Evolutionary conservation across 345 rosid genomes (phyloP).

Genomic region (Microcos paniculata): DNA sequence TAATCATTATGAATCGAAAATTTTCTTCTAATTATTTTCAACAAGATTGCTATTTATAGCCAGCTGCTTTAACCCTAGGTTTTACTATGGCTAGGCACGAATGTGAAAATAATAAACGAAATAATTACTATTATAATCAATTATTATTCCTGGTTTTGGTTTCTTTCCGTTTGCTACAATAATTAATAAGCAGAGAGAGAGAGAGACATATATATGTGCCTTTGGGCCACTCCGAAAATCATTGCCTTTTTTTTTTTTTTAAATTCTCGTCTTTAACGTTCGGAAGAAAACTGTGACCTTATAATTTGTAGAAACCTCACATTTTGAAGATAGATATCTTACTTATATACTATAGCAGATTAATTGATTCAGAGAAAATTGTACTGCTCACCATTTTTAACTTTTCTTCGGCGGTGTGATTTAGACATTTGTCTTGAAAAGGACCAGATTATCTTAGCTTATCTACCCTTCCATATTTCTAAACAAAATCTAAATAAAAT

Average conservation of each 20-base stretch:
- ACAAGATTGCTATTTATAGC: neutral
- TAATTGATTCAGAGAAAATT: neutral
- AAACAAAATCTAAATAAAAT: too few species aligned
- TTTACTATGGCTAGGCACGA: neutral
- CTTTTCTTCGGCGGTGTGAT: neutral
- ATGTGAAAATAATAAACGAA: neutral
- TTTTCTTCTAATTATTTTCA: neutral
- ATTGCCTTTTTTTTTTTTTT: neutral
- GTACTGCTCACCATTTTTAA: neutral
- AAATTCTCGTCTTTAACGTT: neutral
- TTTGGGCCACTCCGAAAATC: neutral
- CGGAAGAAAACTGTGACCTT: neutral
- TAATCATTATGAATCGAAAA: neutral
- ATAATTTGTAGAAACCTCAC: neutral
- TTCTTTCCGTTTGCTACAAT: neutral
- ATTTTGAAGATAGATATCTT: neutral
- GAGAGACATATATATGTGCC: neutral
- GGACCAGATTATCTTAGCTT: neutral
- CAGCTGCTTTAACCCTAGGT: too few species aligned
- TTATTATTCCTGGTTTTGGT: neutral
- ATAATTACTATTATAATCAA: neutral
- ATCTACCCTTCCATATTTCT: neutral
- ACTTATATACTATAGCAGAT: too few species aligned
- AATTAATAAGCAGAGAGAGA: neutral
- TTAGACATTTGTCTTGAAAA: neutral